Base-by-base conservation (phyloP, 495 filamentous ascomycete species). In the Cudoniella acicularis region DNA sequence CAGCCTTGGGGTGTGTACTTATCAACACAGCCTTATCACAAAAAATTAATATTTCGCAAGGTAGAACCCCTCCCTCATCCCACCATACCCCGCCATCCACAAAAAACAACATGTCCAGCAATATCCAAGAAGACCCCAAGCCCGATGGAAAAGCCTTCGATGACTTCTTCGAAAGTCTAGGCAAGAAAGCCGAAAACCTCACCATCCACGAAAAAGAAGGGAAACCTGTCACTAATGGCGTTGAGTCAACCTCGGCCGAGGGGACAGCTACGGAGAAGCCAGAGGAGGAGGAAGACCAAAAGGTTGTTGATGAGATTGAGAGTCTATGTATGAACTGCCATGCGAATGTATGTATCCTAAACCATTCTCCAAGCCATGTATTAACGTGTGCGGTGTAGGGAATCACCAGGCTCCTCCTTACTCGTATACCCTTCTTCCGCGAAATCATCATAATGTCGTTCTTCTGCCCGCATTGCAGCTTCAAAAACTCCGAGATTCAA, bases 361-460 rank as follows among this genome's bases (percentile, higher is more conserved):
- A 27, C 18, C 11, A 9, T 50, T 40, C n/a, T 10, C 49, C 27
- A 21, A 17, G 0, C n/a, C 10, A 25, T 22, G 3, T 0, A 30
- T 24, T 20, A 36, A n/a, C 11, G 42, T 55, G n/a, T 59, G 2
- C 18, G 55, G 60, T 1, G 1, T 23, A 96, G 88, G 93, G 94
- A 72, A 84, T 72, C 0, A 98, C 94, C 10, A 84, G 89, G 49
- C 79, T 98, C 22, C 79, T 98, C 21, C 83, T 98, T 41, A 92
- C 93, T 47, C 83, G 86, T 49, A 96, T 99, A 20, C 95, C 94
- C 20, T 97, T 86, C 77, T 98, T 99, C 80, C 89, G 90, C 68
- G 94, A 99, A 70, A 84, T 98, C 59, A 90, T 99, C 61, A 82
- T 99, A 62, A 96, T 96, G 84, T 96, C 92, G 48, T 99, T 99